Base-by-base conservation (phyloP, 176 grass and related monocot genomes). In the Aegilops longissima region DNA sequence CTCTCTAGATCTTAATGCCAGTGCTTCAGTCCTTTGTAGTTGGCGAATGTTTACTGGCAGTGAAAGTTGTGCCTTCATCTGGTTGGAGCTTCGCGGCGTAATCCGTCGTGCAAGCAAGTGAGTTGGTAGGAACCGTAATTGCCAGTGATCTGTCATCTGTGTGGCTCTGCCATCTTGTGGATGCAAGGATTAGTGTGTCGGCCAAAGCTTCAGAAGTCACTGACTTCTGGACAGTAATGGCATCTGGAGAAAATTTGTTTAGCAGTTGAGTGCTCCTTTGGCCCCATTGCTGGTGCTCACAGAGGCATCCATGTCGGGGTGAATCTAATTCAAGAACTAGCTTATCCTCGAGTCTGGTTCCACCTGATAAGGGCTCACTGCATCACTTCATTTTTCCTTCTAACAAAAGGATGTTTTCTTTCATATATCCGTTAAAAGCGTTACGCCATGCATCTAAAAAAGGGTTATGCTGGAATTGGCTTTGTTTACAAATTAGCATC, bases 1-100 rank as follows among this genome's bases (percentile, higher is more conserved):
- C 45, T 85, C 20, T 35, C 88, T 63, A 70, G 61, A 76, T 85
- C 61, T 70, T 51, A 75, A 30, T 70, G 61, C 7, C 23, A 69
- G 42, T 70, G 63, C 36, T 62, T 31, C 27, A 62, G 62, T 11
- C 45, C 51, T 12, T 27, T 44, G 12, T 67, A 34, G 23, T 23
- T 7, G 45, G 33, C 31, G 18, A 81, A 76, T 76, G 70, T 16
- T 62, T 38, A 35, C 20, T 20, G 83, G 14, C 47, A n/a, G 85
- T 75, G 27, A 40, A 80, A 7, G 9, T 12, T 65, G 51, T 44
- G 80, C 20, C 24, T 83, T 76, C 8, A 47, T 25, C 74, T 79
- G 33, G 44, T 68, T 2, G 17, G 5, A 84, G 68, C 13, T 85
- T 23, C 74, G 35, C 61, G 12, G 39, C 25, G 17, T 76, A 66